Evolutionary conservation across 371 early-diverging fungal genomes (phyloP).

Genomic region (Umbelopsis sp.): DNA sequence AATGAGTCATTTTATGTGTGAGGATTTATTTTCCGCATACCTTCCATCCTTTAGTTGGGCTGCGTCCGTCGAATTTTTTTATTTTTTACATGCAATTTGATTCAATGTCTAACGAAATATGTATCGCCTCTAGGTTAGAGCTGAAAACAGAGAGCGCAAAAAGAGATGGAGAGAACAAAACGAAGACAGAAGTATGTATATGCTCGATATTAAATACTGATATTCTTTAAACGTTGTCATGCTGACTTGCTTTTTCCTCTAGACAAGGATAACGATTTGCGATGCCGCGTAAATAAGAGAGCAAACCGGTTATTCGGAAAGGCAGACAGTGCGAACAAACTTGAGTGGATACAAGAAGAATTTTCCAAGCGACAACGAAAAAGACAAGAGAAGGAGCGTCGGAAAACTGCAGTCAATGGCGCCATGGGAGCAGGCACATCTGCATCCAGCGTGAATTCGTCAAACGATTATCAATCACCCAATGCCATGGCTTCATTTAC

Average conservation of each 20-base stretch:
- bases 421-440: conserved; percentile 25
- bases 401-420: conserved; percentile 37
- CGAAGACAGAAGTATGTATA: conserved; percentile 70
- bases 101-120: background rate
- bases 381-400: conserved; percentile 70
- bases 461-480: conserved; percentile 24
- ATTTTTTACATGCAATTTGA: too few relatives aligned
- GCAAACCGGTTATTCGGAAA: conserved; percentile 75
- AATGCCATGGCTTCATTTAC: conserved; percentile 13
- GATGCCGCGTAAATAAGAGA: conserved; percentile 81
- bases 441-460: conserved; percentile 18
- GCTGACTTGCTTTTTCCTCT: background rate
- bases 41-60: too few relatives aligned
- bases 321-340: conserved; percentile 64
- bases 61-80: too few relatives aligned
- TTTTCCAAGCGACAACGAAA: conserved; percentile 70
- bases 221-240: background rate
- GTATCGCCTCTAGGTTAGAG: conserved; percentile 47
- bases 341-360: conserved; percentile 74
- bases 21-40: too few relatives aligned
- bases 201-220: background rate
- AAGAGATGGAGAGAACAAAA: conserved; percentile 76
- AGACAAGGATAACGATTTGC: conserved; percentile 82
- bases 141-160: conserved; percentile 76
- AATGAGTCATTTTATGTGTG: background rate